Percentiles rank a stretch among this genome's conserved stretches.
Evolutionary conservation across 1,139 yeast genomes (phyloP).

Genomic region (Hyphopichia burtonii): DNA sequence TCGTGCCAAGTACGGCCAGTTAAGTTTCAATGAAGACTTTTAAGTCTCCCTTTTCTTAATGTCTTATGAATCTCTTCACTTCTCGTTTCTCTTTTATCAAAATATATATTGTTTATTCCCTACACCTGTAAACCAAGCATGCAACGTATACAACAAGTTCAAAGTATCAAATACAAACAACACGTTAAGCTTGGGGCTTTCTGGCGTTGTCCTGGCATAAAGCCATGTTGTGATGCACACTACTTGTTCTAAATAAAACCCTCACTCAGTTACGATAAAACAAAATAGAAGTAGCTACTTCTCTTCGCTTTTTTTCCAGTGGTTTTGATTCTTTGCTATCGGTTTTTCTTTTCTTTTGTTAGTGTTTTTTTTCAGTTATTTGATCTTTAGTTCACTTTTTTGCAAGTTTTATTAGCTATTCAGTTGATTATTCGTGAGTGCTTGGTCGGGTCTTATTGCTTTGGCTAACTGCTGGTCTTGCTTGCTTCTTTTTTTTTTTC

Average conservation of each 20-base stretch:
- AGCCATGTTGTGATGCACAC: not conserved
- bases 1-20: conserved; percentile 38
- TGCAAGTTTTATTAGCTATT: too few species aligned
- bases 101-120: too few species aligned
- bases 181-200: too few species aligned
- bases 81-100: not conserved
- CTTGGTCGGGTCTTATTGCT: too few species aligned
- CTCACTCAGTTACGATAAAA: not conserved
- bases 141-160: too few species aligned
- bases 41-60: conserved; percentile 11
- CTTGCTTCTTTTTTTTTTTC: too few species aligned
- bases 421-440: too few species aligned
- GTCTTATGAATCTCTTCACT: not conserved
- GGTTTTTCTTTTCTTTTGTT: not conserved
- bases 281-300: not conserved
- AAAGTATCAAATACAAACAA: too few species aligned
- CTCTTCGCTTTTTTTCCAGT: not conserved
- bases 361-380: not conserved
- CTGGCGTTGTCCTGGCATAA: not conserved
- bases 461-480: too few species aligned
- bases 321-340: not conserved
- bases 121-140: too few species aligned
- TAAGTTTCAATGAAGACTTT: conserved; percentile 48
- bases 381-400: too few species aligned
- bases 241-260: not conserved